Base-by-base conservation (phyloP, 2,329 filamentous ascomycete species). In the Allantophomopsis cytisporea region DNA sequence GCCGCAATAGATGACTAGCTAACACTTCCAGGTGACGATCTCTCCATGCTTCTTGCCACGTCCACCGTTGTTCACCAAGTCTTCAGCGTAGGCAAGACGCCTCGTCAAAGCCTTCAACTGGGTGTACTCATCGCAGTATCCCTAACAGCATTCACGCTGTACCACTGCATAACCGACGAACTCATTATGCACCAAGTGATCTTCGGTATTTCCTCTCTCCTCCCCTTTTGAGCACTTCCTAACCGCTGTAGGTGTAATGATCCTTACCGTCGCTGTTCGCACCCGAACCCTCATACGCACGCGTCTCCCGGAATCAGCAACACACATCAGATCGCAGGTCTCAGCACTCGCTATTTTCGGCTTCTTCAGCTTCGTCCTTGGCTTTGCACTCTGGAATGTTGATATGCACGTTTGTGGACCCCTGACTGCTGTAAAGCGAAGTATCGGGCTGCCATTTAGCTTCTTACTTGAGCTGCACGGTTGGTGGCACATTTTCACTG, bases 401-500 rank as follows among this genome's bases (percentile, higher is more conserved):
- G 73, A 77, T 35, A 62, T 69, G 8, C 63, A 71, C 47, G 58
- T 62, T 11, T 79, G 74, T 47, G 50, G 54, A 0, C 51, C 63
- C 42, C 56, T 78, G 17, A 65, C 70, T 2, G 42, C 45, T 0
- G 45, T 66, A 10, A 65, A 71, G 37, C 54, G 56, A 7, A 45
- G 39, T 0, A 46, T 76, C 2, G 73, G 73, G 0, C 51, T 74
- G 34, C 73, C 73, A 0, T 71, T 61, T 63, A 68, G 65, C 2
- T 73, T 69, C 53, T 28, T 71, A 1, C 51, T 78, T 4, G 74
- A 78, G 54, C 49, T 77, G 12, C 74, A 78, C 48, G 74, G 72
- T 1, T 78, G 73, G 74, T 79, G 74, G 74, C 74, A 79, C 47
- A 55, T 78, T 13, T 55, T 76, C 18, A 79, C 73, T 0, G 74